Conservation (phyloP, 257 asterid species). For the Mitragyna speciosa region DNA sequence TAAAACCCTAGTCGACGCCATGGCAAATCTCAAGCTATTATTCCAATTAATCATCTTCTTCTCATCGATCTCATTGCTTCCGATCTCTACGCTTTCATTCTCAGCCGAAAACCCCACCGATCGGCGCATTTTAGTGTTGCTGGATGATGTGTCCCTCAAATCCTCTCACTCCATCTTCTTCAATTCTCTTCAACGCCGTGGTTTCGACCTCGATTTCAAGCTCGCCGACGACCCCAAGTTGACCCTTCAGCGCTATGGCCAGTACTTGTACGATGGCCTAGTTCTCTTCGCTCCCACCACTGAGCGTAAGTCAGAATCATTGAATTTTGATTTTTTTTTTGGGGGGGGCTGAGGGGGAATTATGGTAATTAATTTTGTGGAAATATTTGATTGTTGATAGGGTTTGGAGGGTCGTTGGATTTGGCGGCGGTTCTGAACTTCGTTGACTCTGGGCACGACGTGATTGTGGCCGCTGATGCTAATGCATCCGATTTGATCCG, state of each 20-base stretch:
- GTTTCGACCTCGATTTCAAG: constrained; percentile 75
- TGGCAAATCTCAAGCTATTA: constrained; percentile 1
- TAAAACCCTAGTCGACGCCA: constrained; percentile 23
- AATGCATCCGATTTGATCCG: constrained; percentile 74
- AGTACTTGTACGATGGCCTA: constrained; percentile 73
- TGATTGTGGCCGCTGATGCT: constrained; percentile 74
- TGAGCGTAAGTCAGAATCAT: constrained; percentile 44
- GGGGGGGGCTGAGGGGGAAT: too few relatives aligned
- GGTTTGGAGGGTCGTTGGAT: constrained; percentile 80
- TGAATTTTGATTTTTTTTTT: neutral
- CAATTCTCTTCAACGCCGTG: constrained; percentile 54
- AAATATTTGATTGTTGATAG: constrained; percentile 22
- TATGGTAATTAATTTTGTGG: neutral
- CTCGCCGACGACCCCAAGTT: constrained; percentile 67
- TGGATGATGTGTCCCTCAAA: constrained; percentile 67
- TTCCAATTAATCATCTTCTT: constrained; percentile 20
- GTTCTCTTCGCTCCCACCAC: constrained; percentile 62
- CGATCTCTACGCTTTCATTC: constrained; percentile 48
- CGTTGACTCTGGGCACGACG: constrained; percentile 82
- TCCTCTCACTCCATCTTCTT: constrained; percentile 81
- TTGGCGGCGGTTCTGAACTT: constrained; percentile 67
- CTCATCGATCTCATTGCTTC: constrained; percentile 36
- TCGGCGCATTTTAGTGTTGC: constrained; percentile 66
- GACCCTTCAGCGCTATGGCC: constrained; percentile 64
- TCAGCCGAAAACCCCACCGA: constrained; percentile 58